Conservation (phyloP, 2,329 filamentous ascomycete species). For the Nemania abortiva region DNA sequence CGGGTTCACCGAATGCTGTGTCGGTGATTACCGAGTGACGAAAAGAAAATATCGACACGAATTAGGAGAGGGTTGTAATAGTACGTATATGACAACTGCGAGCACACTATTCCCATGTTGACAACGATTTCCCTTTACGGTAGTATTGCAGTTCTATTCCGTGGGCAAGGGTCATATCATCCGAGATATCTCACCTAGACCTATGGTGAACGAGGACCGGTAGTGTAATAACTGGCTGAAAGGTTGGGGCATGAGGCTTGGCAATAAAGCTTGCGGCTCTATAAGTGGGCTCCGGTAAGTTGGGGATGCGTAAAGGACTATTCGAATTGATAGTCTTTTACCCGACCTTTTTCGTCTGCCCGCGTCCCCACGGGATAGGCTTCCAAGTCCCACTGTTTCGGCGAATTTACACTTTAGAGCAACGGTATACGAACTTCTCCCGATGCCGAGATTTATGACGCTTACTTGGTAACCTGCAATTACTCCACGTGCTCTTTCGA, state of each 20-base stretch:
- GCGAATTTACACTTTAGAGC: no score
- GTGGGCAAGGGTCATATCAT: neutral
- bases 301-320: no score
- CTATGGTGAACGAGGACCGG: neutral
- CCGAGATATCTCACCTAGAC: neutral
- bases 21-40: neutral
- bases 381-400: neutral
- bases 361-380: neutral
- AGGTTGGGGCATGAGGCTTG: neutral
- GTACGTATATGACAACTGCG: no score
- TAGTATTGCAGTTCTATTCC: no score
- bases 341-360: neutral
- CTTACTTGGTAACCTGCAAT: neutral
- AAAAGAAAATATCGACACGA: neutral
- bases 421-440: no score
- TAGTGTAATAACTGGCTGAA: neutral
- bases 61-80: neutral
- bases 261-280: neutral
- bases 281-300: neutral
- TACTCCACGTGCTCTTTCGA: neutral
- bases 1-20: neutral
- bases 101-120: no score
- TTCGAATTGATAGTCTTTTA: no score
- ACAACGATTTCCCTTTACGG: no score
- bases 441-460: neutral